Conservation (phyloP, 2,329 filamentous ascomycete genomes). For the Apiospora sp. region DNA sequence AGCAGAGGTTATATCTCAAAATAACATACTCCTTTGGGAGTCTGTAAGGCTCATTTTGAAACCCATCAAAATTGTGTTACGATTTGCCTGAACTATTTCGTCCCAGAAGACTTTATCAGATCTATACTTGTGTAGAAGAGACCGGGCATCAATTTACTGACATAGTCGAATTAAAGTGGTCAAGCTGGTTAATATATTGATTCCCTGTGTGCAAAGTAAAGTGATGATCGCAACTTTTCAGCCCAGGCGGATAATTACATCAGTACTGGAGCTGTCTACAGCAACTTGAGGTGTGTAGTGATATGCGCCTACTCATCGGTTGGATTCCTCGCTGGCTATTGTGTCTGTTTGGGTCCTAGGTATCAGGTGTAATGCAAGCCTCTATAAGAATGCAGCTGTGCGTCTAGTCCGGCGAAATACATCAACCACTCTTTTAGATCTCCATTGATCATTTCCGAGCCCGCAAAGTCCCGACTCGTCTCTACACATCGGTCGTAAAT, state of each 20-base stretch:
- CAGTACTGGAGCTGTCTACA: neutral
- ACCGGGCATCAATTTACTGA: neutral
- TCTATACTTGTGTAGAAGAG: neutral
- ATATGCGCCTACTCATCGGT: neutral
- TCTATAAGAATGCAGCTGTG: conserved; percentile 3
- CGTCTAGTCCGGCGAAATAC: neutral
- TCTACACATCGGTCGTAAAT: neutral
- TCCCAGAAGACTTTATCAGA: neutral
- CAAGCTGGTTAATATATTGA: neutral
- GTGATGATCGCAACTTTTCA: neutral
- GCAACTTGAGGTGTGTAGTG: neutral
- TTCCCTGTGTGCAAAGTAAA: neutral
- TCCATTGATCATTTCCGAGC: neutral
- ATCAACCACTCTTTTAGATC: neutral
- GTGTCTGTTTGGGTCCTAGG: neutral
- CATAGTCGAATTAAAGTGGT: neutral
- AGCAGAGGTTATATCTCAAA: conserved; percentile 63
- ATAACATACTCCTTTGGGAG: neutral
- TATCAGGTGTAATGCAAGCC: neutral
- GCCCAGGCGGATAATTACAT: neutral
- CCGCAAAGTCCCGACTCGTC: neutral
- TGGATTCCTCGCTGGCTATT: conserved; percentile 1
- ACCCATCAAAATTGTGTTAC: neutral
- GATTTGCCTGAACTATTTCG: neutral
- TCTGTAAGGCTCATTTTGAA: neutral